Conservation (phyloP, 176 grass and related monocot species). For the Juncus effusus region DNA sequence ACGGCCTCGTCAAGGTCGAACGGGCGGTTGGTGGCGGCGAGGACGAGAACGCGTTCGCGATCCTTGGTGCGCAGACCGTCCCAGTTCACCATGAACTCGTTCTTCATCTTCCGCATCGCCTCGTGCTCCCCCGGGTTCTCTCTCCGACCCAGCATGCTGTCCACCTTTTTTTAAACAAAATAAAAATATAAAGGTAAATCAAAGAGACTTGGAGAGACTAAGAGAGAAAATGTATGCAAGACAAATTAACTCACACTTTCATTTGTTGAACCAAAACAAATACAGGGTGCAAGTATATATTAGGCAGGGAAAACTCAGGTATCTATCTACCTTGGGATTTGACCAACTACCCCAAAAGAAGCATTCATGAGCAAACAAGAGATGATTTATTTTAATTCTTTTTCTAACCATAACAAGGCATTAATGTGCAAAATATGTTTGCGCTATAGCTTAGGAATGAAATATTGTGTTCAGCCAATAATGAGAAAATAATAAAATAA, state of each 20-base stretch:
- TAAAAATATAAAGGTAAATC: not conserved
- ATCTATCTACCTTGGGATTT: too few species aligned
- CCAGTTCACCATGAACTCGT: slow-evolving; percentile 99
- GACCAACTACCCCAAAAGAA: too few species aligned
- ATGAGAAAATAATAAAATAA: not conserved
- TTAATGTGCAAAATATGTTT: slow-evolving; percentile 1
- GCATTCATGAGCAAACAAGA: too few species aligned
- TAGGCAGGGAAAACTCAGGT: too few species aligned
- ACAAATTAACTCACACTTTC: not conserved
- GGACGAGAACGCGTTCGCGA: slow-evolving; percentile 93
- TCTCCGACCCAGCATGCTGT: slow-evolving; percentile 98
- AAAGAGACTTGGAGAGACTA: too few species aligned
- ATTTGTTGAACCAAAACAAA: not conserved
- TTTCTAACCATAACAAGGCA: not conserved
- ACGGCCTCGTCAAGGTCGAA: slow-evolving; percentile 99
- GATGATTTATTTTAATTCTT: not conserved
- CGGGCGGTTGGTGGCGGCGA: slow-evolving; percentile 95
- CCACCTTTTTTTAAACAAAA: slow-evolving; percentile 49
- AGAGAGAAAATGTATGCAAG: too few species aligned
- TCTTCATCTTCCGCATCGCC: slow-evolving; percentile 99
- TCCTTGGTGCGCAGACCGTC: slow-evolving; percentile 96
- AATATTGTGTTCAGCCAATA: not conserved
- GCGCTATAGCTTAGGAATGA: slow-evolving; percentile 1
- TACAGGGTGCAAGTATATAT: not conserved
- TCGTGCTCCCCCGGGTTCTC: slow-evolving; percentile 99